Evolutionary conservation across 495 filamentous ascomycete species (phyloP).

Genomic region (Parachaetomium inaequale): DNA sequence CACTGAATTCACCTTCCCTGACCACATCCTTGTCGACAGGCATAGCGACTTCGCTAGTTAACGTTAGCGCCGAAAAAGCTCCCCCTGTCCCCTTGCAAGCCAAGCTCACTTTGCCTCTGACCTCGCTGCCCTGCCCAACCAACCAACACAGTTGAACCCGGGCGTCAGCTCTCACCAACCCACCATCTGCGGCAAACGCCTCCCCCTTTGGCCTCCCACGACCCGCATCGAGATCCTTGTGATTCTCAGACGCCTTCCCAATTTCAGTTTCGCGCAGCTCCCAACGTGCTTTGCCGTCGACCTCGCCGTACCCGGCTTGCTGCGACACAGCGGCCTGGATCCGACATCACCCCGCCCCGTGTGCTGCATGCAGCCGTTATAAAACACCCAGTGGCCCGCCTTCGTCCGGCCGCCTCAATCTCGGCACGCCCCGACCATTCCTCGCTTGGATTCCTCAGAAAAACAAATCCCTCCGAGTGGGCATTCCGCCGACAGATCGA

Average conservation of each 20-base stretch:
- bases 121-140: constrained; percentile 8
- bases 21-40: background rate
- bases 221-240: constrained; percentile 6
- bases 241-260: constrained; percentile 8
- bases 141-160: constrained; percentile 5
- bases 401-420: constrained; percentile 10
- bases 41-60: background rate
- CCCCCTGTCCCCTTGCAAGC: background rate
- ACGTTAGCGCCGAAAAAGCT: background rate
- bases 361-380: constrained; percentile 17
- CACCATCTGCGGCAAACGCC: constrained; percentile 24
- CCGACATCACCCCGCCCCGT: constrained; percentile 18
- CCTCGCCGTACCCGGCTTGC: constrained; percentile 8
- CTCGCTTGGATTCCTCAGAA: constrained; percentile 8
- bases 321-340: constrained; percentile 13
- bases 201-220: constrained; percentile 25
- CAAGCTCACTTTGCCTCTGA: constrained; percentile 3
- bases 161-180: constrained; percentile 14
- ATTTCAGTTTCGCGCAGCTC: background rate
- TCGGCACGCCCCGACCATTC: constrained; percentile 13
- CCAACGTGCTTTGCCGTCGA: constrained; percentile 21
- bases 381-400: constrained; percentile 15
- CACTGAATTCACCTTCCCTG: background rate
- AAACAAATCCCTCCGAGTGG: background rate
- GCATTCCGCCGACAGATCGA: background rate